Base-by-base conservation (phyloP, 1,284 basidiomycete genomes). In the Tilletia horrida region DNA sequence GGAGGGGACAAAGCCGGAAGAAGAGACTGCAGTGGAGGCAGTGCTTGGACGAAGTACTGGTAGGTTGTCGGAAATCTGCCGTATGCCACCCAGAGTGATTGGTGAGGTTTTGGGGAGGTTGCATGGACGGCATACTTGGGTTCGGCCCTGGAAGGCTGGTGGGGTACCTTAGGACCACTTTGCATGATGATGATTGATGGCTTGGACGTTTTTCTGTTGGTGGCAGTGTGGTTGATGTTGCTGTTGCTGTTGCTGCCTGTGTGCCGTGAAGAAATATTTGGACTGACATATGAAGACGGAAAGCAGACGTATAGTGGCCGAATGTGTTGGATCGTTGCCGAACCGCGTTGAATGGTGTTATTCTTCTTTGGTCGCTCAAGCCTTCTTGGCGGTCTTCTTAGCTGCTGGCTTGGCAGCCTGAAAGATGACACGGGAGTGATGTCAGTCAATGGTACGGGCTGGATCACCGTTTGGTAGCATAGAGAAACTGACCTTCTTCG, bases 381-480 rank as follows among this genome's bases (percentile, higher is more conserved):
- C 44, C 45, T 23, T 52, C 65, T 59, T 63, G 11, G 69, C 43
- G 25, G 68, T 63, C 73, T 76, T 79, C 79, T 81, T 82, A 45
- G 78, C 71, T n/a, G 78, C 75, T 31, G 76, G 69, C 74, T 78
- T 82, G 44, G 80, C 71, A 61, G 77, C 71, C 66, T 35, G 48
- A 42, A 48, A 50, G 13, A 50, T 18, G 4, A 31, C 31, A 42
- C 55, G 48, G 55, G n/a, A 42, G 35, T 44, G 48, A 45, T 42
- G 52, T 50, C 57, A 55, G 62, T 55, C 63, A 66, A 59, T 23
- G 69, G 62, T 63, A 62, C 57, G 29, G 61, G 27, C n/a, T 21
- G 6, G n/a, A 52, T 11, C 14, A 48, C 47, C 8, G 18, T 7
- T 8, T n/a, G 18, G 11, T 52, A 7, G 50, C 50, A 52, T 52